Base-by-base conservation (phyloP, 768 basidiomycete species). In the Russula sp. region DNA sequence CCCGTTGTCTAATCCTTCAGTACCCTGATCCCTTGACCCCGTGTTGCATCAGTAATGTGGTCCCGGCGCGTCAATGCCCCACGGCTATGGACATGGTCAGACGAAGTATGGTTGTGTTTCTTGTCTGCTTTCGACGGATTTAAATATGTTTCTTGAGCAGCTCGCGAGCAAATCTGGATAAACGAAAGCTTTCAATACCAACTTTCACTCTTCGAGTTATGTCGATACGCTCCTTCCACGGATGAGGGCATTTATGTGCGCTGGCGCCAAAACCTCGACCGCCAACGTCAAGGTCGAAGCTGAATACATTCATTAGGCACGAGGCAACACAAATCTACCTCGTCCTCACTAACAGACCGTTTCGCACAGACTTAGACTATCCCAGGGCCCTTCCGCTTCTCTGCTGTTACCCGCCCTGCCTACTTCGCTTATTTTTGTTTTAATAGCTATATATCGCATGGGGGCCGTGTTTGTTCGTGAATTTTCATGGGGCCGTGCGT, bases 151-250 rank as follows among this genome's bases (percentile, higher is more conserved):
- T 42, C 20, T 40, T 36, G 52, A 34, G 13, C 40, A 69, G 69
- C 57, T 34, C 68, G 65, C 49, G 67, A 68, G 38, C 64, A 70
- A 50, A 68, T 69, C 26, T 70, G 69, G 68, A 53, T 65, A 16
- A 66, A 63, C 34, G 62, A 54, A 3, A 57, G 67, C 59, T 66
- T 69, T 53, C 56, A 52, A 20, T 54, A 69, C 32, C 65, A 70
- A 36, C 59, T 69, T 49, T 57, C 58, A 11, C 61, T 70, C 59
- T 69, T 69, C 44, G 67, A 69, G 57, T 66, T 69, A 53, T 69
- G 68, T 60, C 61, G 57, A 26, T 66, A 69, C 13, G 48, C 57
- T 20, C 65, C 69, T 1, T 66, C 68, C 34, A 55, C 32, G 61
- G 55, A 65, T 13, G 65, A 69, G 34, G 67, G 69, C 3, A 69